Base-by-base conservation (phyloP, 352 stramenopile species). In the Globisporangium polare region DNA sequence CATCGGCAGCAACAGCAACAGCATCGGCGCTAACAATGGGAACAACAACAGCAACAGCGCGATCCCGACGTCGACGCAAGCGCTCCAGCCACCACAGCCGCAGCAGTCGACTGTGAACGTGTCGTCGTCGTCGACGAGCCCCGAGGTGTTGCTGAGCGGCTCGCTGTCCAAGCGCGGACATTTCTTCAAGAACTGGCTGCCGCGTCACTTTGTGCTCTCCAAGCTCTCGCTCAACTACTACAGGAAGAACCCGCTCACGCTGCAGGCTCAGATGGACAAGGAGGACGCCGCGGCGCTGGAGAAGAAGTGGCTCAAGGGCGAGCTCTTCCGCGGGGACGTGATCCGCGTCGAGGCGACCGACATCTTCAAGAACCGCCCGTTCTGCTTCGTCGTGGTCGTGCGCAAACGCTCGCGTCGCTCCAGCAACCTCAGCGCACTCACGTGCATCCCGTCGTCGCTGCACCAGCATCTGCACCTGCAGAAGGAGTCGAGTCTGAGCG, bases 171-270 rank as follows among this genome's bases (percentile, higher is more conserved):
- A 92, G 59, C 81, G 83, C 54, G 80, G 81, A 24, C 80, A 88
- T 47, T 79, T 95, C 45, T 89, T 92, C 60, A 86, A 88, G 64
- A 78, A 75, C 55, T 95, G 83, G 83, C 60, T 91, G 39, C 72
- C 78, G 26, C 68, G 83, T 0, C 82, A 89, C 57, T 81, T 92
- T 45, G 74, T 90, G 26, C 60, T 95, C n/a, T 88, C 80, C 5
- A 69, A 74, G 33, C 47, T 56, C 9, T 77, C 77, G 41, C 68
- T 95, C 5, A 71, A 75, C 53, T 89, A 93, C 54, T 95, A 90
- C 67, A 69, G 76, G 42, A 88, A 87, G 66, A 90, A 92, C 65
- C 78, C 80, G 35, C 72, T 81, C 39, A 58, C 61, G 12, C 53
- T 58, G 22, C 56, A 62, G 35, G 17, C 15, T 27, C 58, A 66